Conservation (phyloP, 2,329 filamentous ascomycete species). For the Byssochlamys sp. region DNA sequence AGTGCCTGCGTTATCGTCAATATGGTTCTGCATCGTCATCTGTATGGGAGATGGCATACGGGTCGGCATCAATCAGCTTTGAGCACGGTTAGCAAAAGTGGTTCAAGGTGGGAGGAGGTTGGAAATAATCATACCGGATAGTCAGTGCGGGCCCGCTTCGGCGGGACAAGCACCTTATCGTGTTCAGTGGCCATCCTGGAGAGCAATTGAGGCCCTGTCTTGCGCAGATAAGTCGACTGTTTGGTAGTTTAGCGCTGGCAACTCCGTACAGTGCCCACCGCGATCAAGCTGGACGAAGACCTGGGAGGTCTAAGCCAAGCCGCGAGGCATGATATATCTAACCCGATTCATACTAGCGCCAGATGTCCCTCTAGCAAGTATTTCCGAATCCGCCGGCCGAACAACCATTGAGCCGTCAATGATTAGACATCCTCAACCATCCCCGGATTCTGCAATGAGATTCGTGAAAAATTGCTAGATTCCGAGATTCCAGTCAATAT, state of each 20-base stretch:
- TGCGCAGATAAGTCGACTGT: not conserved
- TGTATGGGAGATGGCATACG: conserved; percentile 52
- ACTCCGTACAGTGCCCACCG: not conserved
- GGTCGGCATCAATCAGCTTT: conserved; percentile 97
- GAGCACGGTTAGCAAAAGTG: conserved; percentile 15
- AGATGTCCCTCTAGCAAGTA: not conserved
- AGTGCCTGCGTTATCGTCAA: conserved; percentile 55
- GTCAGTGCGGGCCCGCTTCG: conserved; percentile 70
- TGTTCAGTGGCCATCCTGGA: conserved; percentile 29
- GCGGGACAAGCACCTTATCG: conserved; percentile 50
- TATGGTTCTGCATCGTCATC: not conserved
- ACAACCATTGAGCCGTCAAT: not conserved
- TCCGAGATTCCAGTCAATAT: not conserved
- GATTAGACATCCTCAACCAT: not conserved
- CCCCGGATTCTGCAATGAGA: not conserved
- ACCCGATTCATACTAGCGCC: not conserved
- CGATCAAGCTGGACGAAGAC: not conserved
- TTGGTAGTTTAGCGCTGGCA: not conserved
- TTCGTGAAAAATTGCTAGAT: not conserved
- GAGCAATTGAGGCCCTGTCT: not conserved
- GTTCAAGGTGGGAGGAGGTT: not conserved
- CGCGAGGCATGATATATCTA: not conserved
- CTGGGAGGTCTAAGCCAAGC: not conserved
- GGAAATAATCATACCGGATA: conserved; percentile 62
- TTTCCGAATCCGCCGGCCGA: not conserved